Percentiles rank a stretch among this genome's conserved stretches.
Conservation (phyloP, 345 rosid genomes). For the Carallia pectinifolia region DNA sequence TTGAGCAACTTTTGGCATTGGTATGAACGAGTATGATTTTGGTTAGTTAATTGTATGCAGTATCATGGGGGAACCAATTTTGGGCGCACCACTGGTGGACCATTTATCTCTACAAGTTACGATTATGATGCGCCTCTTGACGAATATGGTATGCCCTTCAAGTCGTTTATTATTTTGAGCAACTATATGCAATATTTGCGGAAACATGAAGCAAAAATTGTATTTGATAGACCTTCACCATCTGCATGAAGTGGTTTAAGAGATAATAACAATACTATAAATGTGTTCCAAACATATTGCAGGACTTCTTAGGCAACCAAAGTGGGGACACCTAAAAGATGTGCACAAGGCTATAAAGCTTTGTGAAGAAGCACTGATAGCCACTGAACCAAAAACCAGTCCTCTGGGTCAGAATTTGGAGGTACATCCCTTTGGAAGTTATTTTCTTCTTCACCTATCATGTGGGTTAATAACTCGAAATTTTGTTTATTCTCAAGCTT, state of each 20-base stretch:
- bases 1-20: background rate
- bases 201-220: background rate
- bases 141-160: conserved; percentile 68
- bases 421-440: conserved; percentile 37
- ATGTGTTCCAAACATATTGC: conserved; percentile 20
- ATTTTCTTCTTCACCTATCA: background rate
- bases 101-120: conserved; percentile 86
- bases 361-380: conserved; percentile 68
- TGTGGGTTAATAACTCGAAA: no score
- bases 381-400: conserved; percentile 66
- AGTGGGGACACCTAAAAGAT: conserved; percentile 91
- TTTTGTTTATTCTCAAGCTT: background rate
- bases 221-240: background rate
- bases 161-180: background rate
- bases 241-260: no score
- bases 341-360: conserved; percentile 90
- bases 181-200: background rate
- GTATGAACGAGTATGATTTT: conserved; percentile 1
- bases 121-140: conserved; percentile 98
- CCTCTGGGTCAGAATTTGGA: conserved; percentile 76
- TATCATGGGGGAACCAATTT: conserved; percentile 98
- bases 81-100: conserved; percentile 78
- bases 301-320: conserved; percentile 89
- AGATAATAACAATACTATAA: background rate
- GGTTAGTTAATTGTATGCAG: conserved; percentile 36